Evolutionary conservation across 1,139 yeast genomes (phyloP).

Genomic region (Petasospora rhodanensis): DNA sequence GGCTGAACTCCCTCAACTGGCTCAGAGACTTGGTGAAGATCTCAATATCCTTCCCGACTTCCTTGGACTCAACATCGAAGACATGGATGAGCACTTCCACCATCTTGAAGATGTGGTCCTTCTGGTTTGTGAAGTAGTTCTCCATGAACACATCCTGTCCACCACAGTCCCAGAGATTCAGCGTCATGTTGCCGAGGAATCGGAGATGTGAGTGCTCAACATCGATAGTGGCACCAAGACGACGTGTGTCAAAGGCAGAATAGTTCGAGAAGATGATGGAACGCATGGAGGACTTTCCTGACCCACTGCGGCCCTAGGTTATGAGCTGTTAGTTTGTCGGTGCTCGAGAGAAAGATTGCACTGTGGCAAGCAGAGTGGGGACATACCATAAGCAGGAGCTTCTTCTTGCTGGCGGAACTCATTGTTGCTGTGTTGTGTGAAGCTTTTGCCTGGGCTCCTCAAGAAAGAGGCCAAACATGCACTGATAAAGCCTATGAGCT

Average conservation of each 20-base stretch:
- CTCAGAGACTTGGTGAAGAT: conserved; percentile 82
- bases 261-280: conserved; percentile 92
- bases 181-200: conserved; percentile 90
- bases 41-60: conserved; percentile 88
- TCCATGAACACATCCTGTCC: conserved; percentile 98
- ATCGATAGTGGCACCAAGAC: conserved; percentile 95
- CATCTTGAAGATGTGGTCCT: conserved; percentile 90
- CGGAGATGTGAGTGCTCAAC: conserved; percentile 95
- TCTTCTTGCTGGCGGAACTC: conserved; percentile 33
- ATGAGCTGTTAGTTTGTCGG: conserved; percentile 5
- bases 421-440: no score
- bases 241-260: conserved; percentile 92
- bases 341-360: neutral
- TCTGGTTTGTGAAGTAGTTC: conserved; percentile 80
- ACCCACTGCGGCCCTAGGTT: conserved; percentile 82
- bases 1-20: conserved; percentile 79
- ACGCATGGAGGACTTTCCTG: conserved; percentile 97
- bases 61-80: conserved; percentile 91
- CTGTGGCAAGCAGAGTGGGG: no score
- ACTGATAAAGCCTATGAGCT: no score
- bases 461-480: no score
- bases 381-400: conserved; percentile 48
- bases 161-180: conserved; percentile 97
- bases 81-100: conserved; percentile 97
- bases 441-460: no score